Evolutionary conservation across 2,329 filamentous ascomycete genomes (phyloP).

Genomic region (Monilinia polystroma): DNA sequence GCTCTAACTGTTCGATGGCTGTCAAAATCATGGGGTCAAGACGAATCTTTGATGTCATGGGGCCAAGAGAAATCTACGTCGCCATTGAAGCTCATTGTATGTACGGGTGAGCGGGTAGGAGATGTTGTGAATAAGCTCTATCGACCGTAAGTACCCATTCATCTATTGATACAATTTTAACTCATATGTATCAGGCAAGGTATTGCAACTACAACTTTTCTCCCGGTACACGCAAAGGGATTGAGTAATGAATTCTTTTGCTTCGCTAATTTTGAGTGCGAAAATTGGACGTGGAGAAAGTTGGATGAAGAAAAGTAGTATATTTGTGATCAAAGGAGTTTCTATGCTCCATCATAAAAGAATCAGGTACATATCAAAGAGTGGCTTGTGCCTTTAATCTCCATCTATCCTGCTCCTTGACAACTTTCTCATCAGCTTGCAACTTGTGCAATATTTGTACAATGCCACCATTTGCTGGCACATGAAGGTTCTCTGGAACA

Average conservation of each 20-base stretch:
- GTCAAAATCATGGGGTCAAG: constrained; percentile 45
- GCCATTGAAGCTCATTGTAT: constrained; percentile 55
- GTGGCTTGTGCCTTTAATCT: constrained; percentile 46
- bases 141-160: constrained; percentile 50
- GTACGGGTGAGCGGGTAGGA: constrained; percentile 77
- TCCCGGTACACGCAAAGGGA: constrained; percentile 67
- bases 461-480: constrained; percentile 73
- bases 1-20: constrained; percentile 76
- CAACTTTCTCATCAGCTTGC: constrained; percentile 67
- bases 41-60: constrained; percentile 19
- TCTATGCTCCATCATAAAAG: not conserved
- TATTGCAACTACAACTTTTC: constrained; percentile 61
- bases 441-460: constrained; percentile 79
- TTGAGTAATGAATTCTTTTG: constrained; percentile 80
- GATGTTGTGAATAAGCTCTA: constrained; percentile 66
- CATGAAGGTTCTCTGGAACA: constrained; percentile 71
- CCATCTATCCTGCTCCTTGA: constrained; percentile 46
- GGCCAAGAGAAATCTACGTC: constrained; percentile 7
- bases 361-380: constrained; percentile 39
- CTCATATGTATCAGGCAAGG: constrained; percentile 39
- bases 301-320: constrained; percentile 2
- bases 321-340: not conserved
- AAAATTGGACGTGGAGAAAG: constrained; percentile 47
- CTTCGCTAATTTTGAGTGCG: constrained; percentile 74
- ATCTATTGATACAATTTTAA: not conserved